Conservation (phyloP, 2,329 filamentous ascomycete species). For the Scytalidium lignicola region DNA sequence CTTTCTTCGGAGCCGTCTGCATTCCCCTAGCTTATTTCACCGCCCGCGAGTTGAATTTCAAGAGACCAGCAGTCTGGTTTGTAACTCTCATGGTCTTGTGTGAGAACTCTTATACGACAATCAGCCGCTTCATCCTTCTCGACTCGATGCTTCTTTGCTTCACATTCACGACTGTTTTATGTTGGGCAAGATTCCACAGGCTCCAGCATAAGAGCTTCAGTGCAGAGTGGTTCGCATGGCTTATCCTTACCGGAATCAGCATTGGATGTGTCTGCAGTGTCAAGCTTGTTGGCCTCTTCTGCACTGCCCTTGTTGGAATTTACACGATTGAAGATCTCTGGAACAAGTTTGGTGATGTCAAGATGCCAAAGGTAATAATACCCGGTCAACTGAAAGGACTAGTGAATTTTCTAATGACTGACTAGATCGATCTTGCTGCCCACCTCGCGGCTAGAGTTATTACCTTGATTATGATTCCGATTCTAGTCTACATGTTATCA, state of each 20-base stretch:
- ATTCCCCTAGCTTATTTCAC: conserved; percentile 95
- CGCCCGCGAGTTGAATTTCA: conserved; percentile 83
- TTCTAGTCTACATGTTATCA: conserved; percentile 90
- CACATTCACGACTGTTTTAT: conserved; percentile 94
- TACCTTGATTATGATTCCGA: conserved; percentile 81
- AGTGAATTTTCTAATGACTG: conserved; percentile 16
- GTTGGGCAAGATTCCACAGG: conserved; percentile 95
- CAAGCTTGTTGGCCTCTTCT: conserved; percentile 96
- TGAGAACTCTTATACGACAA: conserved; percentile 99
- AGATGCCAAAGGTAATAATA: conserved; percentile 71
- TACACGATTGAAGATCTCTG: conserved; percentile 97
- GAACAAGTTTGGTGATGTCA: conserved; percentile 94
- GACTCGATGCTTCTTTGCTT: conserved; percentile 99
- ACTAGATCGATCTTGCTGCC: conserved; percentile 58
- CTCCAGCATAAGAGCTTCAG: conserved; percentile 83
- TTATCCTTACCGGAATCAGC: conserved; percentile 87
- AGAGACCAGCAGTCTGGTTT: conserved; percentile 85
- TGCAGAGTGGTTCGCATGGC: conserved; percentile 89
- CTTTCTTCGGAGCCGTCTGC: conserved; percentile 86
- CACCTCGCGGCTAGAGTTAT: conserved; percentile 77
- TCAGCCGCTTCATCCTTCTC: conserved; percentile 95
- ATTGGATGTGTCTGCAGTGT: conserved; percentile 98
- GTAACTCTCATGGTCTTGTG: conserved; percentile 95
- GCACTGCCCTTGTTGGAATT: conserved; percentile 87
- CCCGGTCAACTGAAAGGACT: not conserved